Conservation (phyloP, 768 basidiomycete genomes). For the Hysterangium stoloniferum region DNA sequence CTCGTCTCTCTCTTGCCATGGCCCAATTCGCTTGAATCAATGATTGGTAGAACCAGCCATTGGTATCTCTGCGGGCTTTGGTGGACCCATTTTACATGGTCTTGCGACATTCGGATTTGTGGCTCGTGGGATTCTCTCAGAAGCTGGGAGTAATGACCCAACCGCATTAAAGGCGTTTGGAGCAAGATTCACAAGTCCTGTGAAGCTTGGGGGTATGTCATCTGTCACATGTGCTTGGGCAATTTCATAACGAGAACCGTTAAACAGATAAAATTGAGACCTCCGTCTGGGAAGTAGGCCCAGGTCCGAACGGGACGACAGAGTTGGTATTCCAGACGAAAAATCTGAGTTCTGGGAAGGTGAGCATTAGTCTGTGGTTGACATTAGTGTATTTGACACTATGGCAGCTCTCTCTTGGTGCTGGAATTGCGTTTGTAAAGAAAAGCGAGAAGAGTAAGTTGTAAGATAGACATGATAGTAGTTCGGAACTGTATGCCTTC, state of each 20-base stretch:
- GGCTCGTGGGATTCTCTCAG: slow-evolving; percentile 64
- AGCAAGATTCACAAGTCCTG: slow-evolving; percentile 74
- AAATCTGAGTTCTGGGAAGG: slow-evolving; percentile 53
- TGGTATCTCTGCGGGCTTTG: slow-evolving; percentile 69
- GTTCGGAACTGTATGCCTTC: no score
- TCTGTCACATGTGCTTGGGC: not conserved
- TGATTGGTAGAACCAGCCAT: slow-evolving; percentile 53
- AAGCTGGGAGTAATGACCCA: slow-evolving; percentile 53
- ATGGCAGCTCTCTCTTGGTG: slow-evolving; percentile 43
- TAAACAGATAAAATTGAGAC: slow-evolving; percentile 57
- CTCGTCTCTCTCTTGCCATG: not conserved
- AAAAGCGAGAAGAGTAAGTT: slow-evolving; percentile 41
- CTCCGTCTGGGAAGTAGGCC: slow-evolving; percentile 67
- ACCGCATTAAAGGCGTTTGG: slow-evolving; percentile 59
- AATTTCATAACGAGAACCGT: not conserved
- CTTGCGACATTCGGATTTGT: slow-evolving; percentile 77
- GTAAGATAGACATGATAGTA: no score
- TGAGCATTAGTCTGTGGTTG: slow-evolving; percentile 17
- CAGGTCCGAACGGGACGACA: slow-evolving; percentile 46
- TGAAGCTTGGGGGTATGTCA: slow-evolving; percentile 59
- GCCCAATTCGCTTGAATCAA: not conserved
- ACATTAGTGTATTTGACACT: slow-evolving; percentile 4
- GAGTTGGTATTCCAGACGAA: slow-evolving; percentile 60
- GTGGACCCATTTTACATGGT: slow-evolving; percentile 81
- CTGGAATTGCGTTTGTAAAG: slow-evolving; percentile 56